Base-by-base conservation (phyloP, 1,284 basidiomycete genomes). In the Cryptococcus sp. region DNA sequence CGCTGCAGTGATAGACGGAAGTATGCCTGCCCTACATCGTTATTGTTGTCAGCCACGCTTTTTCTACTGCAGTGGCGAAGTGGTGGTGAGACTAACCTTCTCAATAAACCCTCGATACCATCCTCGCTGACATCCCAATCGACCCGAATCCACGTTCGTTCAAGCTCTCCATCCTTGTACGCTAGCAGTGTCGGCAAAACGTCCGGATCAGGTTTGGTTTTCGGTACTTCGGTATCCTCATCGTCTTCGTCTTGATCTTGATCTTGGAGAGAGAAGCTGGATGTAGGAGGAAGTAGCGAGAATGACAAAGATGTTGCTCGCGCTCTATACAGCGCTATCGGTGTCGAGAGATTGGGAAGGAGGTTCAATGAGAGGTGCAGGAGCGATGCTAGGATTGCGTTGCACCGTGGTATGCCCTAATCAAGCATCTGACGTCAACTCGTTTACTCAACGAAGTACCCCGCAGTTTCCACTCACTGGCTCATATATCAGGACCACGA, bases 181-280 rank as follows among this genome's bases (percentile, higher is more conserved):
- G 69, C 72, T 41, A 78, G 65, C 43, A 78, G 52, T 4, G 73
- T 72, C 10, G 77, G 77, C n/a, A 78, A 57, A 1, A 78, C 77
- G 45, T 77, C 77, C 2, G 70, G 69, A 62, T 78, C 77, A 1
- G 75, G 63, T 55, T 26, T 44, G 19, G 57, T 58, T 34, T 56
- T 54, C 22, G 62, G 57, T 37, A 58, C 59, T 43, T 55, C 46
- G 20, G 58, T 53, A 19, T 64, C 58, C 26, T 57, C 62, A 6
- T 58, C 54, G n/a, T 51, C 53, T 19, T 49, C 46, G 15, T 59
- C 52, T 5, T 45, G 29, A 10, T 19, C 17, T 10, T 20, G 13
- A 38, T 39, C 5, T n/a, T 10, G 39, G 26, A 39, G 25, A 15
- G 34, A 20, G 51, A 50, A 43, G 43, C 55, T 38, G 13, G 60